Base-by-base conservation (phyloP, 257 asterid species). In the Solanum medicagineum region DNA sequence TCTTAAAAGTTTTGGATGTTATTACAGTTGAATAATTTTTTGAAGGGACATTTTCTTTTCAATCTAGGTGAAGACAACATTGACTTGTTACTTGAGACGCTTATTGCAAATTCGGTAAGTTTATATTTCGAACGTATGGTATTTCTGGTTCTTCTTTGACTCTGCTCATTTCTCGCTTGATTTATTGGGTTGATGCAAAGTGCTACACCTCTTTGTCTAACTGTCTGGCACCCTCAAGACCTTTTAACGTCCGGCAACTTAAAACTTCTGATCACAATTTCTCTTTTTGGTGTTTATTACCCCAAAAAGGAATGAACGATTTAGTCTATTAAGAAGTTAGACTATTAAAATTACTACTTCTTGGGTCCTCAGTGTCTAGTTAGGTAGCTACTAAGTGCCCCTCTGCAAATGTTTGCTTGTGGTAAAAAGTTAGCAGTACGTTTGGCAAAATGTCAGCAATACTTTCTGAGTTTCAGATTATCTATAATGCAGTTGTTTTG, bases 81-180 rank as follows among this genome's bases (percentile, higher is more conserved):
- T 4, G 99, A 95, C 85, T 87, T 89, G 84, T 57, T 95, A 86
- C 83, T 95, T 93, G 97, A 95, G 93, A 87, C 94, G 68, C 95
- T 95, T 85, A 88, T 94, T 87, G 86, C 92, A 81, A 91, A 92
- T 85, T 83, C 97, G n/a, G 98, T 94, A 92, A 94, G 97, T 89
- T 79, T 65, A 24, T 59, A 45, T 84, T 62, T 51, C 65, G 42
- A 63, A 84, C 65, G 42, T 36, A 59, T 84, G 56, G 47, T 59
- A 68, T 53, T 84, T 84, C 24, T 42, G 36, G 26, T 14, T 56
- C 59, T 57, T 57, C 44, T 49, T 26, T 83, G 15, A 69, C 54
- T 81, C 63, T 69, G 81, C 70, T 60, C 32, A 13, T 63, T 75
- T 49, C 22, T 42, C 53, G 56, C 32, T 8, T 75, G 66, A 79